A percentile compares a stretch with the other conserved stretches of the same genome.
Conservation (phyloP, 257 asterid species). For the Jaltomata sinuosa region DNA sequence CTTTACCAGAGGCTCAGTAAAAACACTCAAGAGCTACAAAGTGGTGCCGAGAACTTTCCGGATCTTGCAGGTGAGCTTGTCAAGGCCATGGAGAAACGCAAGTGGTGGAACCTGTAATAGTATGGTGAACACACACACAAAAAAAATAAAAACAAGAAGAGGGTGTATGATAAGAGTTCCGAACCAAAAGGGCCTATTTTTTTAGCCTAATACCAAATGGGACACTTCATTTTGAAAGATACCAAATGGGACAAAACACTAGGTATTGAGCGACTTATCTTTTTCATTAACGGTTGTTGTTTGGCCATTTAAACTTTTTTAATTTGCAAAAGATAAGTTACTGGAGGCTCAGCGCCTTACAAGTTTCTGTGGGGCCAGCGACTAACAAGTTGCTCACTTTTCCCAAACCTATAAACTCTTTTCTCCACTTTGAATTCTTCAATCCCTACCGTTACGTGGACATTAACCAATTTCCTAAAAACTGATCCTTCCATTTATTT, state of each 20-base stretch:
- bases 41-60: conserved; percentile 66
- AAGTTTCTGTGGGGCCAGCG: no score
- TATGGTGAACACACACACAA: background rate
- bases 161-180: no score
- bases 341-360: no score
- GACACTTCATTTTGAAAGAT: no score
- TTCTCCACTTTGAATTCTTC: conserved; percentile 8
- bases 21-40: conserved; percentile 65
- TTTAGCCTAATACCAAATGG: no score
- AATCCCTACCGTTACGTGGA: conserved; percentile 33
- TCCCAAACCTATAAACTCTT: conserved; percentile 33
- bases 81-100: conserved; percentile 68
- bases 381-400: conserved; percentile 17
- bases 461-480: conserved; percentile 21
- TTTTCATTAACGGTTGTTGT: no score
- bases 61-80: conserved; percentile 69
- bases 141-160: no score
- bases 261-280: no score
- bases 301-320: no score
- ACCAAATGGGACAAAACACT: no score
- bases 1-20: conserved; percentile 48
- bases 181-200: no score
- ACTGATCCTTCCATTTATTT: background rate
- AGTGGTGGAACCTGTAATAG: conserved; percentile 71
- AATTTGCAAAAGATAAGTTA: no score